Evolutionary conservation across 73 alveolate genomes (phyloP), one percentile per base, ranked within the genome.

Genomic region (Paramecium sonneborni): DNA sequence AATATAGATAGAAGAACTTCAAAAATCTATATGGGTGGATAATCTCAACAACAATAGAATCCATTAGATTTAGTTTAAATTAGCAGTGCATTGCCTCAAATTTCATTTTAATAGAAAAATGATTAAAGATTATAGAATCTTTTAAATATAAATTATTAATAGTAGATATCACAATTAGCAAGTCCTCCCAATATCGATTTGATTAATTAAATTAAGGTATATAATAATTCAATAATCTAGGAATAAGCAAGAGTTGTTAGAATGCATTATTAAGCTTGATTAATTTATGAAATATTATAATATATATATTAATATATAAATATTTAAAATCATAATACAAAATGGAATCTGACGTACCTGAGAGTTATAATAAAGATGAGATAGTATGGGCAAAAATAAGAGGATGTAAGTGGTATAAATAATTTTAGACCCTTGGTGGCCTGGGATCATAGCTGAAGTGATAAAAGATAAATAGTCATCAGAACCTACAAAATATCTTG

Each of bases 381-480:
- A 44, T 79, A 20, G 90, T 79, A 3, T 79, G 90, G 90, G 90
- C 90, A 23, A 79, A 79, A 14, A 79, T 79, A 37, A 21, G 90
- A 24, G 90, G 90, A 38, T 79, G 90, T 79, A 79, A 30, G 62
- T 35, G 30, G 18, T 38, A 79, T 21, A 44, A 0, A 23, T 79
- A 12, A 43, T 79, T 23, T 8, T 23, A 79, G 90, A 43, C 48
- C 90, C 90, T 21, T 79, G 90, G 90, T 79, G 90, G 90, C 90
- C 90, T 43, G 90, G 90, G 18, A 79, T 79, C 14, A 46, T 79
- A 79, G 90, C 76, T 43, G 41, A 79, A 46, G 90, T 79, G 48
- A 79, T 79, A 18, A 43, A 46, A 24, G 76, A 39, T 7, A 24
- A 44, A 43, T 18, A 52, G 68, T 52, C 26, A 52, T 38, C 90